Evolutionary conservation across 2,329 filamentous ascomycete genomes (phyloP).

Genomic region (Talaromyces sp.): DNA sequence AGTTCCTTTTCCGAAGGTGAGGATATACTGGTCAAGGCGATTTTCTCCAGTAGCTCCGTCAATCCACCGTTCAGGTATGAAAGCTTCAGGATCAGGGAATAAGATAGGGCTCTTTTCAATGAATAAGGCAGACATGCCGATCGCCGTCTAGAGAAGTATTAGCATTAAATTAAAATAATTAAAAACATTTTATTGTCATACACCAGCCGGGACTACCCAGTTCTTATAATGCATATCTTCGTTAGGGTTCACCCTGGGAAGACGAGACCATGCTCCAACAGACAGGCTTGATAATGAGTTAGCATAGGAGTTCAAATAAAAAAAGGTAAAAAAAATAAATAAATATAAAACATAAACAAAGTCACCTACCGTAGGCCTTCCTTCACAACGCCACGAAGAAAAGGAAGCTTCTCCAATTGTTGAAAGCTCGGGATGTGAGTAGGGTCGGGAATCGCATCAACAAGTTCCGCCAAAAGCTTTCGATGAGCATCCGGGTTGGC

Average conservation of each 20-base stretch:
- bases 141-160: not conserved
- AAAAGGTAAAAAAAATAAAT: not conserved
- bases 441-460: conserved; percentile 6
- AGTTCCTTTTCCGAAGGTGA: conserved; percentile 16
- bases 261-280: conserved; percentile 9
- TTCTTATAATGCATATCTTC: conserved; percentile 18
- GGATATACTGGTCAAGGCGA: conserved; percentile 11
- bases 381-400: conserved; percentile 19
- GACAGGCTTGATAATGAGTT: conserved; percentile 3
- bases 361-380: conserved; percentile 19
- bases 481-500: conserved; percentile 8
- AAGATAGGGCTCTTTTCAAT: conserved; percentile 11
- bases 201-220: conserved; percentile 18
- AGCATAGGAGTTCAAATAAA: conserved; percentile 19
- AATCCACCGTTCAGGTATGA: conserved; percentile 27
- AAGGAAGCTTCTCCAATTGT: conserved; percentile 9
- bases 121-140: conserved; percentile 11
- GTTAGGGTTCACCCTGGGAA: conserved; percentile 8
- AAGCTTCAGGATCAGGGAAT: conserved; percentile 18
- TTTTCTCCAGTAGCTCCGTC: conserved; percentile 1
- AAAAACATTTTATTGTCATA: not conserved
- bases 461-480: conserved; percentile 15
- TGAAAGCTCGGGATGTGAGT: conserved; percentile 4
- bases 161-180: not conserved
- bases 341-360: not conserved